Evolutionary conservation across 805 yeast species (phyloP).

Genomic region (Candida tibetensis): DNA sequence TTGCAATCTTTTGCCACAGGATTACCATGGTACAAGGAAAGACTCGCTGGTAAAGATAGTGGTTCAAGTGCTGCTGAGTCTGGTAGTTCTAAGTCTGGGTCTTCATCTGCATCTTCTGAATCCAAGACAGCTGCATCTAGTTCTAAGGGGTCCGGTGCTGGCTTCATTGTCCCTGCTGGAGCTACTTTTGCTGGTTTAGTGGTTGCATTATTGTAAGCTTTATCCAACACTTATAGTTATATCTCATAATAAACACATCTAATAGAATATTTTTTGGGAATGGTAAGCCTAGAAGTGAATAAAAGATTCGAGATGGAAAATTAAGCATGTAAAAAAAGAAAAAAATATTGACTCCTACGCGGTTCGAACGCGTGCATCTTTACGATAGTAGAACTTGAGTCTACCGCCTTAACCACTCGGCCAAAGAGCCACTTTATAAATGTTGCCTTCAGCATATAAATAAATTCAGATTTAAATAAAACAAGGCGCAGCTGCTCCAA

Average conservation of each 20-base stretch:
- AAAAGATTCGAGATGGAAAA: no score
- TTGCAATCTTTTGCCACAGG: conserved; percentile 10
- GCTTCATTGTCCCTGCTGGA: conserved; percentile 6
- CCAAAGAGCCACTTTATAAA: conserved; percentile 10
- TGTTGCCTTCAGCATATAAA: no score
- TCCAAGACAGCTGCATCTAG: neutral
- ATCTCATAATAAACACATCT: neutral
- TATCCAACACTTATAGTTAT: no score
- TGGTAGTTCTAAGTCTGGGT: conserved; percentile 7
- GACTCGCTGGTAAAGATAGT: conserved; percentile 5
- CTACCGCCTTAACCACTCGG: conserved; percentile 15
- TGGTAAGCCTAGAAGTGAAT: no score
- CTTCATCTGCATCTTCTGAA: conserved; percentile 3
- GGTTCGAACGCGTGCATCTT: conserved; percentile 14
- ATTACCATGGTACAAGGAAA: conserved; percentile 16
- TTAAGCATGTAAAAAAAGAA: neutral
- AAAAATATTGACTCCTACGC: conserved; percentile 13
- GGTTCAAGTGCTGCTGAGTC: conserved; percentile 6
- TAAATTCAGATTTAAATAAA: no score
- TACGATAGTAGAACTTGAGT: conserved; percentile 14
- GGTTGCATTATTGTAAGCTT: conserved; percentile 4
- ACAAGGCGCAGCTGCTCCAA: no score
- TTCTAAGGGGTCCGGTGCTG: conserved; percentile 1
- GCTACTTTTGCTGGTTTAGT: conserved; percentile 6
- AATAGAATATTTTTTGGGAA: neutral